Evolutionary conservation across 2,329 filamentous ascomycete genomes (phyloP).

Genomic region (Trichoderma breve): DNA sequence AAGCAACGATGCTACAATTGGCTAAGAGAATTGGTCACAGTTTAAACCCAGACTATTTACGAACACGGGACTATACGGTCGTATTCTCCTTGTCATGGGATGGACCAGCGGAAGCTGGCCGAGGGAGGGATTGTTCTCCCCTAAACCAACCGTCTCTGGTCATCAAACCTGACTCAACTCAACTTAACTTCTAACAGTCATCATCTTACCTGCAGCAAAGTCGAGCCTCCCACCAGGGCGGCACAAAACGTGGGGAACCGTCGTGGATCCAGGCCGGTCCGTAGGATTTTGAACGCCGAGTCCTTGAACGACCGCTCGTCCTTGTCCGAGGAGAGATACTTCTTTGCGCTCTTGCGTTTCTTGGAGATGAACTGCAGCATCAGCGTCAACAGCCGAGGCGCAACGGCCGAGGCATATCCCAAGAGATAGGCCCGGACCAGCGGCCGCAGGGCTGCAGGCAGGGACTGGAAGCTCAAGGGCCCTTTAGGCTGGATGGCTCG

Average conservation of each 20-base stretch:
- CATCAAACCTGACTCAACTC: not conserved
- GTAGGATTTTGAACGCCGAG: conserved; percentile 43
- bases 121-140: no score
- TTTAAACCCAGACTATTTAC: not conserved
- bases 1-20: not conserved
- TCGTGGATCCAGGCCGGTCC: conserved; percentile 51
- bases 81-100: not conserved
- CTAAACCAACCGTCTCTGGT: not conserved
- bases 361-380: conserved; percentile 49
- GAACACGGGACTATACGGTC: not conserved
- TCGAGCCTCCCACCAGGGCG: conserved; percentile 57
- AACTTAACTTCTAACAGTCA: not conserved
- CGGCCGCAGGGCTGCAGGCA: conserved; percentile 54
- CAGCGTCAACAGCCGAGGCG: conserved; percentile 55
- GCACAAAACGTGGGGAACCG: conserved; percentile 64
- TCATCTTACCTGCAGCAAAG: conserved; percentile 55
- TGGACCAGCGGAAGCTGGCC: not conserved
- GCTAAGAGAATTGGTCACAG: not conserved
- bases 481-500: conserved; percentile 6
- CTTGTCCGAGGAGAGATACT: conserved; percentile 30
- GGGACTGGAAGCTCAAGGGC: conserved; percentile 26
- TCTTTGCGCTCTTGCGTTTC: conserved; percentile 31
- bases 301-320: conserved; percentile 34
- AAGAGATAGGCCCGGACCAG: conserved; percentile 58
- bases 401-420: conserved; percentile 59